phyloP scores from a whole-genome alignment of 2,329 filamentous ascomycete genomes.

The Colletotrichum eremochloae region DNA sequence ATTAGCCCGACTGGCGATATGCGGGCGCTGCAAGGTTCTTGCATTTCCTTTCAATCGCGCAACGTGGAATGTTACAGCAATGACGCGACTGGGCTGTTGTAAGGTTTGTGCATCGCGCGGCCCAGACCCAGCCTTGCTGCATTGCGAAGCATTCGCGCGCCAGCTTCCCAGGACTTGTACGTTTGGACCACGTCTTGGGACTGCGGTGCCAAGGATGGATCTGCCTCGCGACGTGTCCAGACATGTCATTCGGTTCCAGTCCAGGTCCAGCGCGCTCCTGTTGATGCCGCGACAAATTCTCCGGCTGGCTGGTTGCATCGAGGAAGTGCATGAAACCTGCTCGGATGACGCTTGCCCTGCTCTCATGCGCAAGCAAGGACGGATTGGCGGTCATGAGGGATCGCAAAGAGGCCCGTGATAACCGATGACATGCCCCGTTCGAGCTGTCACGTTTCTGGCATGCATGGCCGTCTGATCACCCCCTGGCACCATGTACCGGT shows the following conservation, averaged over 20 bases:
- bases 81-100: slow-evolving; percentile 8
- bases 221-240: neutral
- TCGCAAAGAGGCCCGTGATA: slow-evolving; percentile 50
- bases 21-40: slow-evolving; percentile 11
- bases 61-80: slow-evolving; percentile 28
- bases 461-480: slow-evolving; percentile 22
- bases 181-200: slow-evolving; percentile 16
- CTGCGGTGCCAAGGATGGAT: slow-evolving; percentile 11
- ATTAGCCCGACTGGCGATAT: slow-evolving; percentile 5
- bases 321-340: slow-evolving; percentile 49
- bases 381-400: slow-evolving; percentile 41
- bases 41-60: slow-evolving; percentile 1
- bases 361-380: slow-evolving; percentile 37
- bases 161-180: neutral
- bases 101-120: slow-evolving; percentile 13
- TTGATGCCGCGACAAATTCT: slow-evolving; percentile 43
- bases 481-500: neutral
- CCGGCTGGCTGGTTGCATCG: slow-evolving; percentile 48
- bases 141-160: slow-evolving; percentile 2
- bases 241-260: neutral
- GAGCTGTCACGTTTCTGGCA: slow-evolving; percentile 38
- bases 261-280: slow-evolving; percentile 7
- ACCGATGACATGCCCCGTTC: slow-evolving; percentile 50
- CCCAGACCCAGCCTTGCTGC: neutral
- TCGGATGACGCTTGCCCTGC: slow-evolving; percentile 39